A percentile compares a stretch with the other conserved stretches of the same genome.
Conservation (phyloP, 1,139 yeast species). For the Fermentozyma sake region DNA sequence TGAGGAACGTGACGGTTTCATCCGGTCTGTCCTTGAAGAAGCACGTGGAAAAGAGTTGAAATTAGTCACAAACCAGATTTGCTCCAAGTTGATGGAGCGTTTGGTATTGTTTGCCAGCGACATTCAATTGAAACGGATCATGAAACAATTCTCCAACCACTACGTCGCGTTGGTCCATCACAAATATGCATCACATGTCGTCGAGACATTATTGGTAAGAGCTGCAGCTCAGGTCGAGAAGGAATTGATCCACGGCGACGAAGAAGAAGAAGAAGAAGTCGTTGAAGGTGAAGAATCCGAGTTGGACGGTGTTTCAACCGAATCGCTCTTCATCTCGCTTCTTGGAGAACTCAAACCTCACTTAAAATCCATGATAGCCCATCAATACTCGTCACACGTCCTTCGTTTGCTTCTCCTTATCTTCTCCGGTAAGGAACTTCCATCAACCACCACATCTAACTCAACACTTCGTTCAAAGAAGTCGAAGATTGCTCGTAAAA, state of each 20-base stretch:
- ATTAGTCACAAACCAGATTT: slow-evolving; percentile 88
- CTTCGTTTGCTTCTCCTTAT: slow-evolving; percentile 68
- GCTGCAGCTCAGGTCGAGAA: slow-evolving; percentile 73
- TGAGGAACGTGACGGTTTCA: slow-evolving; percentile 73
- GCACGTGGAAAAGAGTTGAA: slow-evolving; percentile 87
- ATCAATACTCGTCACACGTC: slow-evolving; percentile 87
- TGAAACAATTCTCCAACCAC: slow-evolving; percentile 64
- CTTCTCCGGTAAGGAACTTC: slow-evolving; percentile 72
- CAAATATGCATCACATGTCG: slow-evolving; percentile 89
- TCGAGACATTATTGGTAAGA: slow-evolving; percentile 79
- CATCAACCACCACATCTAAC: slow-evolving; percentile 69
- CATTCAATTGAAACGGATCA: slow-evolving; percentile 59
- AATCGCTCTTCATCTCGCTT: slow-evolving; percentile 58
- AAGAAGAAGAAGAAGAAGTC: slow-evolving; percentile 29
- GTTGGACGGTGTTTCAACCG: slow-evolving; percentile 50
- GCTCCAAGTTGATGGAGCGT: slow-evolving; percentile 89
- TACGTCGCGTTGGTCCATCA: slow-evolving; percentile 77
- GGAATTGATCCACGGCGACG: slow-evolving; percentile 43
- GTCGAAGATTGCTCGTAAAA: slow-evolving; percentile 86
- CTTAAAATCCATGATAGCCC: slow-evolving; percentile 55
- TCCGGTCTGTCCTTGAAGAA: slow-evolving; percentile 78
- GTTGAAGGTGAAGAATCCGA: slow-evolving; percentile 26
- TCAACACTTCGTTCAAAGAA: slow-evolving; percentile 80
- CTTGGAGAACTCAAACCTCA: slow-evolving; percentile 63
- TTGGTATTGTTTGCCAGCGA: slow-evolving; percentile 65